A percentile compares a stretch with the other conserved stretches of the same genome.
Evolutionary conservation across 495 filamentous ascomycete species (phyloP).

Genomic region (Saxophila tyrrhenica): DNA sequence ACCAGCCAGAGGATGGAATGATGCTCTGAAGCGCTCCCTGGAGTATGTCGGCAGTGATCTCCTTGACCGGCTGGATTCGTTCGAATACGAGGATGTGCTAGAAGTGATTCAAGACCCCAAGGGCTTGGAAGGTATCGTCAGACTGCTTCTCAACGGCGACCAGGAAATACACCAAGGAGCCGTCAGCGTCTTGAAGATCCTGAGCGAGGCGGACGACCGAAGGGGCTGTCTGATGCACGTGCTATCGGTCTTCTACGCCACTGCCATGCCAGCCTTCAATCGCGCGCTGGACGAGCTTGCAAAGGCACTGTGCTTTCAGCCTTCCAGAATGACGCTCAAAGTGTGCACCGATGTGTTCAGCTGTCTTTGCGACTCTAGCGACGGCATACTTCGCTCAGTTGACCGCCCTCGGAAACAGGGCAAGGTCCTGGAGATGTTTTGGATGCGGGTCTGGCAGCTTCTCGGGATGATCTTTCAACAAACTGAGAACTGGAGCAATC

Average conservation of each 20-base stretch:
- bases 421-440: constrained; percentile 57
- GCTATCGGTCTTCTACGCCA: constrained; percentile 50
- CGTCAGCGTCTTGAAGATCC: constrained; percentile 66
- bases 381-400: constrained; percentile 64
- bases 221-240: constrained; percentile 65
- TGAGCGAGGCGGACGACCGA: constrained; percentile 58
- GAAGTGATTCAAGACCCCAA: constrained; percentile 51
- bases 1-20: constrained; percentile 59
- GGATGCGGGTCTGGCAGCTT: constrained; percentile 69
- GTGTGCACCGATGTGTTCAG: constrained; percentile 65
- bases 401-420: constrained; percentile 40
- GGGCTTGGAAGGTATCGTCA: constrained; percentile 54
- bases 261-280: constrained; percentile 48
- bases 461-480: constrained; percentile 70
- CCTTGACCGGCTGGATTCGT: constrained; percentile 65
- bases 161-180: constrained; percentile 59
- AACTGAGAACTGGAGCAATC: constrained; percentile 66
- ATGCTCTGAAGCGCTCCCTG: constrained; percentile 55
- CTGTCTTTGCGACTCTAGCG: constrained; percentile 68
- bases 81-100: constrained; percentile 50
- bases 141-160: constrained; percentile 59
- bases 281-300: constrained; percentile 49
- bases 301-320: constrained; percentile 49
- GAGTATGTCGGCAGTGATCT: constrained; percentile 53
- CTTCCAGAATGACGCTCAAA: constrained; percentile 59